Base-by-base conservation (phyloP, 192 early-diverging fungal species). In the Linnemannia exigua region DNA sequence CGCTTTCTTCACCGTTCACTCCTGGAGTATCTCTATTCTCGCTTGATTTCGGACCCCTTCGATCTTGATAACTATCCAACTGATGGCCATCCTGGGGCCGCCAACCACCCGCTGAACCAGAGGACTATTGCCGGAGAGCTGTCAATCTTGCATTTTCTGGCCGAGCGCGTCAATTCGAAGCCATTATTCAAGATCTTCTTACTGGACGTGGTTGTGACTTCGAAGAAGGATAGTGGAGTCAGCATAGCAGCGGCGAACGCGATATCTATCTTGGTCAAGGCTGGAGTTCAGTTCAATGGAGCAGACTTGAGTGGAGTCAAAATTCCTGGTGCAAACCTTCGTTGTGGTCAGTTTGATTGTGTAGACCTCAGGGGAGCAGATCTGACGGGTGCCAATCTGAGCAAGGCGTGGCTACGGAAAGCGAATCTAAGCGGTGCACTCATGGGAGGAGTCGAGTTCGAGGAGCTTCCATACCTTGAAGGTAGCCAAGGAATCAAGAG, bases 61-160 rank as follows among this genome's bases (percentile, higher is more conserved):
- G 71, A 73, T 14, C 19, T 20, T 33, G 2, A 37, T 14, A 14
- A 51, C 7, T n/a, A 0, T 9, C 2, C 16, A 33, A 8, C 20
- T 6, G 16, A n/a, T 4, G 1, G 51, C 20, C 51, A n/a, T 22
- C 6, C 51, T 22, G n/a, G n/a, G n/a, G n/a, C n/a, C 51, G 20
- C 7, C 51, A 54, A 7, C 9, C 51, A n/a, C 22, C 22, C 51
- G 6, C n/a, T 5, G 51, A 22, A 1, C 51, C 0, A n/a, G 51
- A 54, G 51, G 51, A 54, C 22, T 22, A 54, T 73, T n/a, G 44
- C 52, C 4, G 28, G 33, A 12, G 71, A 73, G 71, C 71, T 31
- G 2, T 73, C 71, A 47, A 46, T 73, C 3, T 4, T 73, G 12
- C 71, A 50, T 28, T 73, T 73, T n/a, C n/a, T 73, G 71, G 71